Percentiles rank a stretch among this genome's conserved stretches.
These are phyloP conservation scores for Suhomyces vadensis DNA, from an alignment of 805 yeast genomes.

Conservation along the genomic window DNA sequence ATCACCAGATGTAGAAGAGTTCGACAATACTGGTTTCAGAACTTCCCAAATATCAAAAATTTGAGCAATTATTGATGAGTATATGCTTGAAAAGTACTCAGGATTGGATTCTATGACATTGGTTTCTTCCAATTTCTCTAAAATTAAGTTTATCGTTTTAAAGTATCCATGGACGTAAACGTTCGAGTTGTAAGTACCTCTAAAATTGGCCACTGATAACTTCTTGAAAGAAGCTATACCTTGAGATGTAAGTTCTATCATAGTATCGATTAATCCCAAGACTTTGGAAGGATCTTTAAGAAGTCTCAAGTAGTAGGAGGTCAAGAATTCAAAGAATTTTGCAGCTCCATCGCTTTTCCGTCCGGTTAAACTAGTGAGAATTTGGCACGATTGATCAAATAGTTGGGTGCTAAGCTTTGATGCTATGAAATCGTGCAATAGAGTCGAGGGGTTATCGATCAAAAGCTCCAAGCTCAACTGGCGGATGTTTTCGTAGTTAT, in stretches of 20 bases:
- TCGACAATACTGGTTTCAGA: slow-evolving; percentile 52
- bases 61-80: slow-evolving; percentile 21
- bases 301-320: slow-evolving; percentile 14
- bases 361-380: slow-evolving; percentile 47
- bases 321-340: slow-evolving; percentile 55
- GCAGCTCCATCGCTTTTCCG: slow-evolving; percentile 83
- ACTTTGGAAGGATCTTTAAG: neutral
- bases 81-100: neutral
- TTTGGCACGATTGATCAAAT: slow-evolving; percentile 4
- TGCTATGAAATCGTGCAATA: neutral
- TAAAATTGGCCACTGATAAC: neutral
- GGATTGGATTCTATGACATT: neutral
- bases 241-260: neutral
- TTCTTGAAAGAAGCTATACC: slow-evolving; percentile 1
- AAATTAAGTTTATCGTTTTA: slow-evolving; percentile 53
- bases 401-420: neutral
- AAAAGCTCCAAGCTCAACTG: slow-evolving; percentile 48
- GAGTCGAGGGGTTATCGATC: slow-evolving; percentile 21
- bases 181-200: neutral
- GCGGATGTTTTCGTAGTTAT: slow-evolving; percentile 80
- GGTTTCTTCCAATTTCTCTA: slow-evolving; percentile 15
- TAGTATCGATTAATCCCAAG: neutral
- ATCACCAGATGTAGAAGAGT: slow-evolving; percentile 50
- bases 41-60: slow-evolving; percentile 43
- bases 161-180: slow-evolving; percentile 63